Evolutionary conservation across 768 basidiomycete genomes (phyloP).

Genomic region (Tricholoma terreum): DNA sequence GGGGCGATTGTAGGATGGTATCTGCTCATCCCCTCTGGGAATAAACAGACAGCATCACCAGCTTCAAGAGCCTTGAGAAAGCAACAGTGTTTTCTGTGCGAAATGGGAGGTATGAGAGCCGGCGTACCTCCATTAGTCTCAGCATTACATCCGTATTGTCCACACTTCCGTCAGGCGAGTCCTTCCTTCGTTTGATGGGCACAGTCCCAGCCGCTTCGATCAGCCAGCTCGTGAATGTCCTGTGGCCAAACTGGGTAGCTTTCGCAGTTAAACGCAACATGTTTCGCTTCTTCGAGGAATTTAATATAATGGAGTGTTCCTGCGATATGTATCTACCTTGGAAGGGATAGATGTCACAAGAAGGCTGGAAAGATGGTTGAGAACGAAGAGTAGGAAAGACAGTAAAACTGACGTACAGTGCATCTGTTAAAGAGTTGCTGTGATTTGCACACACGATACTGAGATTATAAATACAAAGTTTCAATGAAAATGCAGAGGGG

Average conservation of each 20-base stretch:
- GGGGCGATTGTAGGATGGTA: conserved; percentile 88
- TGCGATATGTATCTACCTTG: conserved; percentile 38
- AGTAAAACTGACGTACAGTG: conserved; percentile 52
- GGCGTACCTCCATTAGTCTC: conserved; percentile 59
- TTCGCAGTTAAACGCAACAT: conserved; percentile 87
- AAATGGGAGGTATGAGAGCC: neutral
- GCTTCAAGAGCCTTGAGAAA: conserved; percentile 59
- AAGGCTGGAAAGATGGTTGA: conserved; percentile 41
- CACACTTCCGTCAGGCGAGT: conserved; percentile 48
- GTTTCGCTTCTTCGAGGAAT: conserved; percentile 54
- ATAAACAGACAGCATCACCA: conserved; percentile 79
- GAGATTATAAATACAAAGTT: conserved; percentile 4
- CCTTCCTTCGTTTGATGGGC: conserved; percentile 76
- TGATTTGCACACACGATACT: conserved; percentile 88
- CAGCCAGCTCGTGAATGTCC: conserved; percentile 86
- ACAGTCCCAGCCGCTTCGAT: conserved; percentile 88
- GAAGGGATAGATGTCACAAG: conserved; percentile 73
- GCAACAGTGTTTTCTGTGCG: conserved; percentile 7
- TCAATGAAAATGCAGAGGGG: neutral
- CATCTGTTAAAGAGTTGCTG: conserved; percentile 83
- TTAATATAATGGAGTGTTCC: conserved; percentile 1
- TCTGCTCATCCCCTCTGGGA: conserved; percentile 84
- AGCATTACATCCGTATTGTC: conserved; percentile 74
- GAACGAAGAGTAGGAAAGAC: neutral
- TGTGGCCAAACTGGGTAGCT: conserved; percentile 78